Percentiles rank a stretch among this genome's conserved stretches.
Conservation (phyloP, 768 basidiomycete species). For the Boletus tomentosulus region DNA sequence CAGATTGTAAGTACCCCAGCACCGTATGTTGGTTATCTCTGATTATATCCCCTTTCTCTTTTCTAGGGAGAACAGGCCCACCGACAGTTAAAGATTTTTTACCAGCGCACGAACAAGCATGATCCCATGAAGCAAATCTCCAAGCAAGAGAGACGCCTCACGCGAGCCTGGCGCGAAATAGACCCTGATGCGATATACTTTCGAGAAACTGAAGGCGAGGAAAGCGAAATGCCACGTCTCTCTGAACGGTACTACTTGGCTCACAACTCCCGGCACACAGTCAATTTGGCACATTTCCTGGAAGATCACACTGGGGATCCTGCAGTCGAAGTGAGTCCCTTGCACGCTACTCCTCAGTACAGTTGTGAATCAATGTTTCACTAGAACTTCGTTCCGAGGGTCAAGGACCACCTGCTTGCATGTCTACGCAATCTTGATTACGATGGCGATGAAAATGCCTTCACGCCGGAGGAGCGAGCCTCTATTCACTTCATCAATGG, state of each 20-base stretch:
- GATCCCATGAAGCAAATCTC: constrained; percentile 5
- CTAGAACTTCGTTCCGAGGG: neutral
- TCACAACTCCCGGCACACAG: no score
- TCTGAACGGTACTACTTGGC: no score
- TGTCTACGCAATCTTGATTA: neutral
- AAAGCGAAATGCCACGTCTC: no score
- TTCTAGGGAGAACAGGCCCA: constrained; percentile 34
- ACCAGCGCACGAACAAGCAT: constrained; percentile 24
- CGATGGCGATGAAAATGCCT: neutral
- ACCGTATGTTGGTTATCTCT: no score
- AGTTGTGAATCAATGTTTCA: no score
- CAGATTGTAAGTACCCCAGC: neutral
- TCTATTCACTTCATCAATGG: neutral
- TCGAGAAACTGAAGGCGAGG: no score
- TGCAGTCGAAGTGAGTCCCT: no score
- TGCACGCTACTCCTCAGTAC: no score
- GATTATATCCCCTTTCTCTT: no score
- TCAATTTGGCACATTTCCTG: no score
- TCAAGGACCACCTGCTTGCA: neutral
- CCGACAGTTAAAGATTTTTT: constrained; percentile 27
- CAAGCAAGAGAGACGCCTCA: constrained; percentile 10
- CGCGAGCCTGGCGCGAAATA: neutral
- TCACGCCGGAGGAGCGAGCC: neutral
- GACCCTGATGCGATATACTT: no score
- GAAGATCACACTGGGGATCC: no score